phyloP scores from a whole-genome alignment of 129 eudicot species.

The Artemisia annua region DNA sequence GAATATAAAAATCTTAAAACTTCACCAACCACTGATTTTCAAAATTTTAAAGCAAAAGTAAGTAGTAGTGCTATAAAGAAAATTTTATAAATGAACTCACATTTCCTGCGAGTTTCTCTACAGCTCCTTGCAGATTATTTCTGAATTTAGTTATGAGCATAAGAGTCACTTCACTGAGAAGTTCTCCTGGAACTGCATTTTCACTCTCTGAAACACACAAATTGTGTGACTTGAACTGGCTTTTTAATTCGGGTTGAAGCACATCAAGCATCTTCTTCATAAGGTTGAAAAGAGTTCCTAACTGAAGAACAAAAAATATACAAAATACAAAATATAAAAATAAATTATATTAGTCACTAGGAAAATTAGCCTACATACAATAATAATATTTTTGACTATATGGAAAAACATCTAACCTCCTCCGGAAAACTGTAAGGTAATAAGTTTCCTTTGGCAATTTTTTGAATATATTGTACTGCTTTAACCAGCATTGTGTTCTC shows the following conservation, averaged over 20 bases:
- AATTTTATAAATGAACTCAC: conserved; percentile 36
- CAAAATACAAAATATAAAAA: neutral
- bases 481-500: conserved; percentile 61
- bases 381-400: neutral
- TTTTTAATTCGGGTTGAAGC: conserved; percentile 63
- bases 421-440: conserved; percentile 48
- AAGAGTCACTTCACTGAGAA: conserved; percentile 66
- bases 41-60: neutral
- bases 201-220: conserved; percentile 50
- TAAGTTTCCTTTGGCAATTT: conserved; percentile 53
- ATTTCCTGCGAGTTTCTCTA: conserved; percentile 73
- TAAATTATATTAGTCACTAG: conserved; percentile 4
- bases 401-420: conserved; percentile 45
- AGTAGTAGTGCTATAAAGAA: neutral
- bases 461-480: conserved; percentile 71
- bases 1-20: neutral
- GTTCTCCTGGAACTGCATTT: conserved; percentile 59
- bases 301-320: conserved; percentile 35
- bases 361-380: neutral
- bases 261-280: conserved; percentile 81
- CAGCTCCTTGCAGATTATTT: conserved; percentile 58
- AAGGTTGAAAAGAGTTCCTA: conserved; percentile 65
- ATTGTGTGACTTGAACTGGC: conserved; percentile 53
- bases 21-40: too few species aligned
- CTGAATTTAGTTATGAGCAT: conserved; percentile 68